These are phyloP conservation scores for Fusarium anguioides DNA, from an alignment of 2,329 filamentous ascomycete species.

Conservation along the genomic window DNA sequence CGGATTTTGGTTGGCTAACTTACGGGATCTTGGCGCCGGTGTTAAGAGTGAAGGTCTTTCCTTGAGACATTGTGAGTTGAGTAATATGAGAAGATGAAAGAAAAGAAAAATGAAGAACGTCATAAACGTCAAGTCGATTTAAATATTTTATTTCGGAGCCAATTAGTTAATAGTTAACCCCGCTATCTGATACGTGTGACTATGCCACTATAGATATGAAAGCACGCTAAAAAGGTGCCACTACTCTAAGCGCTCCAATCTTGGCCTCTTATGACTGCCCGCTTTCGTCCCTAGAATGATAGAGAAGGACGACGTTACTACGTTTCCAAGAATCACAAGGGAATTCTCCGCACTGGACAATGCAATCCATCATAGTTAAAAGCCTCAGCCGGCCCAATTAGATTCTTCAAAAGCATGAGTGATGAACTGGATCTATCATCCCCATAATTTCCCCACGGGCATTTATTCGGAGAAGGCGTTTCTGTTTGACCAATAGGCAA, in stretches of 20 bases:
- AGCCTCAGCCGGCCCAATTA: too few species aligned
- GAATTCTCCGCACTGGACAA: too few species aligned
- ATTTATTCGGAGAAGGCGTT: too few species aligned
- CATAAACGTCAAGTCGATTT: too few species aligned
- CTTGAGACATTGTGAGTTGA: constrained; percentile 7
- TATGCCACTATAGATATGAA: background rate
- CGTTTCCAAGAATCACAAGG: background rate
- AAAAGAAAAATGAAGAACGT: too few species aligned
- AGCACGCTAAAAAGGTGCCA: background rate
- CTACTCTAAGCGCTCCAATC: constrained; percentile 17
- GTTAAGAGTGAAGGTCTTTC: constrained; percentile 15
- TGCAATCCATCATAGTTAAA: too few species aligned
- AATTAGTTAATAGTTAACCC: background rate
- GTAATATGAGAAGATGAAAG: background rate
- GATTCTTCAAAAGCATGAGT: too few species aligned
- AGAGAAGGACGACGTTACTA: constrained; percentile 1
- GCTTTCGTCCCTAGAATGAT: background rate
- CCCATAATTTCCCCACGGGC: too few species aligned
- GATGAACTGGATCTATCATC: too few species aligned
- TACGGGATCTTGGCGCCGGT: constrained; percentile 12
- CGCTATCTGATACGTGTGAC: background rate
- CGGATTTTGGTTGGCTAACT: background rate
- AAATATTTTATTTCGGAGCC: too few species aligned
- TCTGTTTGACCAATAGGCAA: too few species aligned
- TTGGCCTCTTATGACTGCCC: background rate